Evolutionary conservation across 2,329 filamentous ascomycete species (phyloP).

Genomic region (Aspergillus sp.): DNA sequence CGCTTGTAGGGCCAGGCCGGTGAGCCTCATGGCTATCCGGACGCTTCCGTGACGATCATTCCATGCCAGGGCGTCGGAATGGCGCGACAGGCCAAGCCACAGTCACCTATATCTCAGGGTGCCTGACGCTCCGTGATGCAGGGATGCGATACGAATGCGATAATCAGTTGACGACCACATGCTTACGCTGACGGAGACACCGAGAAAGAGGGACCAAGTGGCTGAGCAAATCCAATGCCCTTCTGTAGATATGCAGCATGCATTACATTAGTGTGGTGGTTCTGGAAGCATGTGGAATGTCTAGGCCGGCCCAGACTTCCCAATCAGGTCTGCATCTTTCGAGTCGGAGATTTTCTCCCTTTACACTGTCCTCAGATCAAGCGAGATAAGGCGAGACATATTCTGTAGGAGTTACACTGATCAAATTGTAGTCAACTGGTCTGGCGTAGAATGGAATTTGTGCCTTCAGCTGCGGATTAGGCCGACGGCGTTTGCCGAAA

Average conservation of each 20-base stretch:
- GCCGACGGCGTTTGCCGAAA: not conserved
- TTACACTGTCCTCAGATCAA: not conserved
- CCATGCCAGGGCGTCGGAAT: not conserved
- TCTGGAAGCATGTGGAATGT: slow-evolving; percentile 6
- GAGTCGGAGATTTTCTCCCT: not conserved
- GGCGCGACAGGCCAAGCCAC: not conserved
- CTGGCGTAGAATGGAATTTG: not conserved
- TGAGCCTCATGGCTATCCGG: not conserved
- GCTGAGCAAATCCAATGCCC: not conserved
- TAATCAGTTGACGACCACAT: not conserved
- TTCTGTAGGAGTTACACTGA: not conserved
- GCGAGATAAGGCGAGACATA: not conserved
- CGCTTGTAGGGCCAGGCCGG: not conserved
- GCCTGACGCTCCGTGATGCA: not conserved
- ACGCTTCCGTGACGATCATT: not conserved
- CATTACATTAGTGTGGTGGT: slow-evolving; percentile 4
- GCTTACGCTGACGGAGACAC: not conserved
- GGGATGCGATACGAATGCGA: not conserved
- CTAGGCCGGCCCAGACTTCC: slow-evolving; percentile 7
- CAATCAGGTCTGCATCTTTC: not conserved
- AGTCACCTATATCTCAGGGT: not conserved
- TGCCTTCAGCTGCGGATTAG: not conserved
- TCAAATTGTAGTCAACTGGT: not conserved
- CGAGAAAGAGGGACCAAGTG: not conserved
- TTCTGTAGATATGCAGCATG: not conserved